A percentile compares a stretch with the other conserved stretches of the same genome.
phyloP scores from a whole-genome alignment of 2,329 filamentous ascomycete genomes.

The Alternaria sp. region DNA sequence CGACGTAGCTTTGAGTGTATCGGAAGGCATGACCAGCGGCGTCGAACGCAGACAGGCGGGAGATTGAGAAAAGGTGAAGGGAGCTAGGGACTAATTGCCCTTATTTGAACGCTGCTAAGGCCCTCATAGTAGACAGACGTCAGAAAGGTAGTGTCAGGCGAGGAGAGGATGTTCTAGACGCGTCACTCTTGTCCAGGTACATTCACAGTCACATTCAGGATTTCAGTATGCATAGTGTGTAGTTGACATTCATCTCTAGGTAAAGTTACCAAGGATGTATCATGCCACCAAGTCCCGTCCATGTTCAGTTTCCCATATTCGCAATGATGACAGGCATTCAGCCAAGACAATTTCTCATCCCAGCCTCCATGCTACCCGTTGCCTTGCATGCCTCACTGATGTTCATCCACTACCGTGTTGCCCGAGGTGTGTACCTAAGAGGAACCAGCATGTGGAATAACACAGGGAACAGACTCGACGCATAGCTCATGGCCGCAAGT shows the following conservation, averaged over 20 bases:
- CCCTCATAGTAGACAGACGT: fast-evolving
- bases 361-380: background rate
- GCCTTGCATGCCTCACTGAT: background rate
- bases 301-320: background rate
- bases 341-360: background rate
- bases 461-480: no score
- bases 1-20: background rate
- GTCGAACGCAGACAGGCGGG: fast-evolving
- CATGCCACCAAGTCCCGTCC: background rate
- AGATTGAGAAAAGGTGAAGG: fast-evolving
- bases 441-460: no score
- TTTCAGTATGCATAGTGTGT: background rate
- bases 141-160: background rate
- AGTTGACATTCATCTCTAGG: background rate
- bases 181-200: background rate
- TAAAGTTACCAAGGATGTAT: background rate
- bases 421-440: background rate
- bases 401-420: background rate
- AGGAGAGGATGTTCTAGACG: background rate
- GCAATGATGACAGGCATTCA: background rate
- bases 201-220: background rate
- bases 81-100: fast-evolving
- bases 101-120: background rate
- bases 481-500: background rate
- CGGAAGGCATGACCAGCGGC: fast-evolving